Base-by-base conservation (phyloP, 2,329 filamentous ascomycete genomes). In the Colletotrichum acutatum region DNA sequence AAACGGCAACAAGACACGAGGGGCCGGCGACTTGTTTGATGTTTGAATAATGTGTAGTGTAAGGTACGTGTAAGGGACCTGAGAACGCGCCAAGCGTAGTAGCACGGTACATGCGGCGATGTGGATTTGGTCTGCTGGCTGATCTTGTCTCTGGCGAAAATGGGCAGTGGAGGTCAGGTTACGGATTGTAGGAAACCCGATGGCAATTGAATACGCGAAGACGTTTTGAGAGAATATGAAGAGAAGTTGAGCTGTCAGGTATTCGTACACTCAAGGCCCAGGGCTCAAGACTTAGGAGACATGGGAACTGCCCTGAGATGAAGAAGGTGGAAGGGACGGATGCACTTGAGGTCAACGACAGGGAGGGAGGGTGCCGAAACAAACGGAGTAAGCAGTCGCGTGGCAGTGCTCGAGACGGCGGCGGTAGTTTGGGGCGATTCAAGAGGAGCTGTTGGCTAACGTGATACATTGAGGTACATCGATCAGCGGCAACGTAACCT, bases 341-440 rank as follows among this genome's bases (percentile, higher is more conserved):
- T 9, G 19, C 42, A 49, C 42, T 49, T 49, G 37, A 49, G 19
- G 42, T 49, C 19, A 8, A 49, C 19, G 63, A 49, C 53, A 66
- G 61, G 28, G 16, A 46, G n/a, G 59, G 49, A 53, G 49, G n/a
- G 22, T 46, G 37, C 30, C 16, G 60, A 49, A 56, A 65, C 70
- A 11, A 65, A 70, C 28, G 46, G 34, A 57, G 70, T 61, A 72
- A 70, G 66, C 54, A 65, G 70, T 72, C 70, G 70, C 70, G 70
- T 70, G 66, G 70, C n/a, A 57, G 59, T 46, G 52, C 62, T 56
- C 26, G 32, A 58, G 52, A 46, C 22, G 57, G 14, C 46, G 52
- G 59, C 60, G 37, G 37, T 42, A 63, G 22, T 46, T 56, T 24
- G 54, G 49, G 61, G 61, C 49, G 49, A 42, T 42, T 42, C 37